Evolutionary conservation across 768 basidiomycete species (phyloP), one percentile per base, ranked within the genome.

Genomic region (Mycena maculata): DNA sequence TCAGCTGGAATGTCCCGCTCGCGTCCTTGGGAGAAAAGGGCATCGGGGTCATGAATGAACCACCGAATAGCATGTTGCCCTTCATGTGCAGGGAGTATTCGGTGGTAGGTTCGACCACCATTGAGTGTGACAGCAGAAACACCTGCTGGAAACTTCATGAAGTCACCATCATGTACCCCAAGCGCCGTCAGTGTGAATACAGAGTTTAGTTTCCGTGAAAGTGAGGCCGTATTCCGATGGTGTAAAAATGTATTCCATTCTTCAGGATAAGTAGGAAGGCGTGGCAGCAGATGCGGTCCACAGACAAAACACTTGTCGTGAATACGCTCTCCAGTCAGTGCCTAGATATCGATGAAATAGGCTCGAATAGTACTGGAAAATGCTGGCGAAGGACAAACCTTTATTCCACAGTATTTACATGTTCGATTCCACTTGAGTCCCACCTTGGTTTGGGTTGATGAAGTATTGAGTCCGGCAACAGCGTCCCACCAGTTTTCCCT

Each of bases 11-110:
- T 58, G 1, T 47, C 3, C 0, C 4, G 18, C 23, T 58, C 30
- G n/a, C 22, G 8, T 3, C 57, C 57, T 25, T 44, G 16, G 1
- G 42, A 8, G 22, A 58, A 58, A 2, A 58, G 20, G 8, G 44
- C n/a, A 22, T 12, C n/a, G 2, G 57, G 57, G 33, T 58, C 57
- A 20, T 58, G 57, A 25, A 58, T 58, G 42, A 58, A 58, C 57
- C 57, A 58, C 22, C 57, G 41, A 18, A 58, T 58, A 6, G 44
- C 57, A 58, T 58, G 57, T 11, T 47, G 42, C 10, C 57, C 57
- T 9, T 58, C 30, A 16, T 47, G 42, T 1, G 55, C 39, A 16
- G 55, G 39, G 9, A 56, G 55, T 10, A 56, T 41, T 28, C 55
- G 39, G 30, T 56, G 55, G 18, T 56, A 56, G 2, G 55, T 56